Conservation (phyloP, 2,329 filamentous ascomycete genomes). For the Anisogramma anomala region DNA sequence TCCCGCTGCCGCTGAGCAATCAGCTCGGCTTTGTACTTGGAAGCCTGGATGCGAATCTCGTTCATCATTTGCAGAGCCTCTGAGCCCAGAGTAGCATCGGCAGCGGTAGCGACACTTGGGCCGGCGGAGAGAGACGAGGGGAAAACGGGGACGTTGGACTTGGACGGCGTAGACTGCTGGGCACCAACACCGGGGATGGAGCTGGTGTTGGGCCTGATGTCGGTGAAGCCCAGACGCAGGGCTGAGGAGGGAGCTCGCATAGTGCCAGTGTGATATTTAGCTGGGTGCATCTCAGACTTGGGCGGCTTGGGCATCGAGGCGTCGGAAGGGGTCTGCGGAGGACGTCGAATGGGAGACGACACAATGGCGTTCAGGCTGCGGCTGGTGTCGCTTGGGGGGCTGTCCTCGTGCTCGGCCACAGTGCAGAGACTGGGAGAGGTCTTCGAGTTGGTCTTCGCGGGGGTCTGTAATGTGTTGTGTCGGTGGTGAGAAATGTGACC, state of each 20-base stretch:
- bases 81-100: slow-evolving; percentile 44
- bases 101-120: slow-evolving; percentile 21
- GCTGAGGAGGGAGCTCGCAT: slow-evolving; percentile 69
- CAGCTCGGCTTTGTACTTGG: slow-evolving; percentile 58
- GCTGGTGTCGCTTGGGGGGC: slow-evolving; percentile 20
- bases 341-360: slow-evolving; percentile 25
- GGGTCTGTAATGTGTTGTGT: slow-evolving; percentile 12
- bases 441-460: slow-evolving; percentile 13
- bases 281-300: slow-evolving; percentile 81
- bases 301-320: slow-evolving; percentile 58
- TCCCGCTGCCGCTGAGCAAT: slow-evolving; percentile 46
- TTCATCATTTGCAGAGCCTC: slow-evolving; percentile 51
- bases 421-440: slow-evolving; percentile 26
- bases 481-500: slow-evolving; percentile 10
- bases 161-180: slow-evolving; percentile 53
- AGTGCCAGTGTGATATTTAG: slow-evolving; percentile 59
- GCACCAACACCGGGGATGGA: slow-evolving; percentile 23
- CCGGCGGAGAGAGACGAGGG: slow-evolving; percentile 52
- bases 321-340: slow-evolving; percentile 47
- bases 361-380: slow-evolving; percentile 22
- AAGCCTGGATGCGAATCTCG: slow-evolving; percentile 61
- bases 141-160: slow-evolving; percentile 41
- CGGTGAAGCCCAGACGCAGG: slow-evolving; percentile 69
- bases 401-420: slow-evolving; percentile 34
- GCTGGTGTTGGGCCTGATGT: slow-evolving; percentile 50